Evolutionary conservation across 148 eudicot species (phyloP), one percentile per base, ranked within the genome.

Genomic region (Dysphania ambrosioides): DNA sequence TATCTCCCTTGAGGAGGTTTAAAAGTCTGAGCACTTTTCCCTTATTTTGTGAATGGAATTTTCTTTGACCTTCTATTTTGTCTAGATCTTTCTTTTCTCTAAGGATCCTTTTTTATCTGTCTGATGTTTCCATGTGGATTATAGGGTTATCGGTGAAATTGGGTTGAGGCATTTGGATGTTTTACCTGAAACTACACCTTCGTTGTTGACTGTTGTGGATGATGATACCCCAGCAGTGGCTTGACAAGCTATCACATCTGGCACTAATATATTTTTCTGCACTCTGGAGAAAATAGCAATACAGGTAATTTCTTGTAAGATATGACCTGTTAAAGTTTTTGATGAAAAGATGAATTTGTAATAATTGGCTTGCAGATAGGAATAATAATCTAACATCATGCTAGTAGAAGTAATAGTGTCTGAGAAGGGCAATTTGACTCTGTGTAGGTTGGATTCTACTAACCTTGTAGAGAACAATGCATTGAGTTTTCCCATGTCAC

Each of bases 171-270:
- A 90, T 80, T 38, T 79, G 71, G 90, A 92, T 79, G 84, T 90
- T 62, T 79, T 90, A 30, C 91, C 96, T 72, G 88, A 87, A 71
- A 89, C 88, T 64, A 74, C 90, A 66, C 97, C 97, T 59, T 81
- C 86, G 61, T 42, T 92, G 76, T 77, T 87, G 65, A 72, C 68
- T 75, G 81, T 82, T 34, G 81, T 89, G 75, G 87, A 88, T 72
- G 99, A 95, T 82, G 97, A 79, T 71, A 87, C 92, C 24, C 97
- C 99, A 38, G 93, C 99, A 70, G 99, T 95, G 62, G 92, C 94
- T 81, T 85, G 99, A 61, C 99, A 95, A 81, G 93, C 92, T 34
- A 88, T 92, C 23, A 63, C 81, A 34, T 87, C 88, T 82, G 93
- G 90, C 78, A 87, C 88, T 72, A 83, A 80, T 73, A 78, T 92